These are phyloP conservation scores for Heterobasidion annosum DNA, from an alignment of 1,284 basidiomycete species.

Conservation along the genomic window DNA sequence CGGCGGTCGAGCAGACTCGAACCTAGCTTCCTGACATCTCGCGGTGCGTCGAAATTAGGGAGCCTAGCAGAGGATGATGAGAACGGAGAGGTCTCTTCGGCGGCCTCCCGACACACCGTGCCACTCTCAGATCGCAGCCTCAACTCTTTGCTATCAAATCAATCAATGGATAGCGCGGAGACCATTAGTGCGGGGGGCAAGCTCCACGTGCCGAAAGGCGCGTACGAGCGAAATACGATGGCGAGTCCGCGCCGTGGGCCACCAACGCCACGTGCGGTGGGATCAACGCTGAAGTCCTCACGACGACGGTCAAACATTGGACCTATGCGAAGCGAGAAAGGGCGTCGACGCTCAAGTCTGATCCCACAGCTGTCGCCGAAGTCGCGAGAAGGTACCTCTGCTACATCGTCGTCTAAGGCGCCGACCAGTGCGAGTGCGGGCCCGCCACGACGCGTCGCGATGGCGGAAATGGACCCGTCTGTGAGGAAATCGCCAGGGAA, in stretches of 20 bases:
- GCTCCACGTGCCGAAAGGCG: slow-evolving; percentile 26
- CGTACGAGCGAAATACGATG: slow-evolving; percentile 20
- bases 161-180: slow-evolving; percentile 16
- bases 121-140: slow-evolving; percentile 59
- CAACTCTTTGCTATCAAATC: slow-evolving; percentile 29
- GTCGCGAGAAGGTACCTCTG: slow-evolving; percentile 12
- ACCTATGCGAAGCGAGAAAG: slow-evolving; percentile 59
- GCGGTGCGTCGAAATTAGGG: slow-evolving; percentile 38
- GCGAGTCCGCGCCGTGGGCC: slow-evolving; percentile 10
- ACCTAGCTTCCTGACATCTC: slow-evolving; percentile 57
- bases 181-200: slow-evolving; percentile 10
- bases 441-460: slow-evolving; percentile 19
- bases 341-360: slow-evolving; percentile 65
- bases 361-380: slow-evolving; percentile 55
- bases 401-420: slow-evolving; percentile 11
- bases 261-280: slow-evolving; percentile 9
- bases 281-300: slow-evolving; percentile 4
- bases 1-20: slow-evolving; percentile 45
- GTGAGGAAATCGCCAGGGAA: slow-evolving; percentile 49
- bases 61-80: slow-evolving; percentile 70
- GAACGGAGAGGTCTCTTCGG: slow-evolving; percentile 17
- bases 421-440: slow-evolving; percentile 11
- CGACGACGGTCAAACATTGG: slow-evolving; percentile 69
- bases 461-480: slow-evolving; percentile 10
- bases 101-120: slow-evolving; percentile 20